These are phyloP conservation scores for Suhomyces sp. DNA, from an alignment of 805 yeast genomes.

Conservation along the genomic window DNA sequence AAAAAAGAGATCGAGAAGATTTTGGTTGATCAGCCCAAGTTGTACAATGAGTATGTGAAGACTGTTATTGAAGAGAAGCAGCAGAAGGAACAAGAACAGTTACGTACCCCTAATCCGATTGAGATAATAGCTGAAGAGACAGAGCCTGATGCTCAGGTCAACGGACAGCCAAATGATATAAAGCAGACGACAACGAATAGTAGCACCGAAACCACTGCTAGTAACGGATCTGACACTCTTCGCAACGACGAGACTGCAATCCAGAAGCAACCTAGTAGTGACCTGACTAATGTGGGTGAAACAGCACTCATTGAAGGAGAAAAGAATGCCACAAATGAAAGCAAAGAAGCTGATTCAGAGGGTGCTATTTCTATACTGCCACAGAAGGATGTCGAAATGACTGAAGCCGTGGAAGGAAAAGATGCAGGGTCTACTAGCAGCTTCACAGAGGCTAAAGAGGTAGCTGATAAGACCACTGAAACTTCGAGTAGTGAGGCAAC, in stretches of 20 bases:
- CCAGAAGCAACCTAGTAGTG: not conserved
- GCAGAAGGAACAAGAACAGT: not conserved
- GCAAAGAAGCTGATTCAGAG: too few relatives aligned
- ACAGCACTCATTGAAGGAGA: not conserved
- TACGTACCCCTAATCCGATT: not conserved
- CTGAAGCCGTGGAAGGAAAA: not conserved
- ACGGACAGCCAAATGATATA: not conserved
- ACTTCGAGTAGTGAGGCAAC: not conserved
- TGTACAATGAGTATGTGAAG: conserved; percentile 24
- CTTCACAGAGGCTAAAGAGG: not conserved
- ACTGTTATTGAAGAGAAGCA: not conserved
- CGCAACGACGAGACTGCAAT: not conserved
- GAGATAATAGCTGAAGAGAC: not conserved
- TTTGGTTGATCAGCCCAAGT: conserved; percentile 28
- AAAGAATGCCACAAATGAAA: not conserved
- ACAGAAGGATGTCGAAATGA: not conserved
- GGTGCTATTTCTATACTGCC: not conserved
- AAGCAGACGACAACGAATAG: not conserved
- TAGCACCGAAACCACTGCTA: not conserved
- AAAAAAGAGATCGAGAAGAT: conserved; percentile 30
- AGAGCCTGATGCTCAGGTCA: not conserved
- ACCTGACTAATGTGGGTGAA: not conserved
- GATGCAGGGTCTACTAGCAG: not conserved
- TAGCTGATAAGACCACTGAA: not conserved
- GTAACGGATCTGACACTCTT: too few relatives aligned